Evolutionary conservation across 768 basidiomycete species (phyloP), one percentile per base, ranked within the genome.

Genomic region (Russula brevipes): DNA sequence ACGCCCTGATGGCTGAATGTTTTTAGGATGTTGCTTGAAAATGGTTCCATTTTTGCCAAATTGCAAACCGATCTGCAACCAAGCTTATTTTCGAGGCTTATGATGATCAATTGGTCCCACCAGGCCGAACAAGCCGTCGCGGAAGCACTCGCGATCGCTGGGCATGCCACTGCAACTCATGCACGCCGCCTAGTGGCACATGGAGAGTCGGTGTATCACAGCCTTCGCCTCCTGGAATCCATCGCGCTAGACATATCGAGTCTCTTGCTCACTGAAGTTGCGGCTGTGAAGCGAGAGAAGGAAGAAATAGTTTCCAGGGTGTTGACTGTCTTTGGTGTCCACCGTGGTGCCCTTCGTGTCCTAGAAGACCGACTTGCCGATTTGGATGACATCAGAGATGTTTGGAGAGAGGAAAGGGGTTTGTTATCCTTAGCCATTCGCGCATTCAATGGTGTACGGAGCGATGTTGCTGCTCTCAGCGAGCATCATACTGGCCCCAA

Each of bases 221-320:
- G 39, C 53, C 53, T 54, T 30, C 38, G n/a, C 39, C n/a, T 24
- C 53, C 12, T 55, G 54, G 54, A 55, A 33, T 55, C 41, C 35
- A 42, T 55, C 8, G 24, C 30, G 14, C 54, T 55, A 24, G 54
- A 55, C 14, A 55, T 55, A 55, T 55, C 30, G 14, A 14, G 54
- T 33, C 14, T 44, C 14, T 55, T 24, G 24, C 24, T 24, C 24
- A 24, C 24, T 24, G 24, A 24, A 24, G 24, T 24, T 24, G 24
- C 24, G 24, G 24, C 24, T 24, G 24, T 24, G 24, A 24, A 24
- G 24, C 24, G 24, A 24, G 24, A 24, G 24, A 24, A 24, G 24
- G 24, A 24, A 24, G 24, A 24, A 24, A 24, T 24, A 24, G 24
- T 24, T 24, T 24, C 24, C 24, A 24, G 24, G 24, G 24, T 24